Evolutionary conservation across 2,329 filamentous ascomycete genomes (phyloP), one percentile per base, ranked within the genome.

Genomic region (Pyricularia sp.): DNA sequence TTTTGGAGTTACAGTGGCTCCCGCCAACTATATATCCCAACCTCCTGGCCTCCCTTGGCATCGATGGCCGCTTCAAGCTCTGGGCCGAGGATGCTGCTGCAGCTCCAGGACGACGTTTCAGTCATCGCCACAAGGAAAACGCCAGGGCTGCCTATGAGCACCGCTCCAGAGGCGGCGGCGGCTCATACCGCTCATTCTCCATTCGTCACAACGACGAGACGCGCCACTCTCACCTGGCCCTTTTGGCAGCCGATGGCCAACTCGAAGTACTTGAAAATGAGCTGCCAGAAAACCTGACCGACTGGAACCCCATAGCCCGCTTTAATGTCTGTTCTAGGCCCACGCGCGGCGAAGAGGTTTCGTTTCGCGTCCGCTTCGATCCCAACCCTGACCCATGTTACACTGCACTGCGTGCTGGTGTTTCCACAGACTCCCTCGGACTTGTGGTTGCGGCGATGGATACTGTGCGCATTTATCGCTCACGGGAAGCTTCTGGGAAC

Each of bases 1-100:
- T 98, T 71, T 84, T 93, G 70, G 93, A 97, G 92, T 89, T 97
- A 68, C 92, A 95, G 84, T 98, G 94, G 94, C 92, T 97, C 69
- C 92, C 93, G 0, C 92, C 93, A 0, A 94, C 92, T 71, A 89
- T 95, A 70, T 95, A 95, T 73, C 93, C 88, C 55, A 89, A 95
- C 76, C 87, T 97, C 74, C 83, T 98, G 73, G 94, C 90, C 69
- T 97, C 92, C 68, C 91, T 97, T 70, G 93, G 92, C 71, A 91
- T 68, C 75, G 94, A 97, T 75, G 92, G 94, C 75, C 90, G 90
- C 78, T 93, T 96, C 82, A 92, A 93, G 77, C 85, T 98, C 72
- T 98, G 94, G 94, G 90, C 92, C 70, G 94, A 97, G 80, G 93
- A 97, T 79, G 89, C 91, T 20, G 91, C 90, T 1, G 91, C 95